These are phyloP conservation scores for Dryas drummondii DNA, from an alignment of 306 rosid genomes.

Conservation along the genomic window DNA sequence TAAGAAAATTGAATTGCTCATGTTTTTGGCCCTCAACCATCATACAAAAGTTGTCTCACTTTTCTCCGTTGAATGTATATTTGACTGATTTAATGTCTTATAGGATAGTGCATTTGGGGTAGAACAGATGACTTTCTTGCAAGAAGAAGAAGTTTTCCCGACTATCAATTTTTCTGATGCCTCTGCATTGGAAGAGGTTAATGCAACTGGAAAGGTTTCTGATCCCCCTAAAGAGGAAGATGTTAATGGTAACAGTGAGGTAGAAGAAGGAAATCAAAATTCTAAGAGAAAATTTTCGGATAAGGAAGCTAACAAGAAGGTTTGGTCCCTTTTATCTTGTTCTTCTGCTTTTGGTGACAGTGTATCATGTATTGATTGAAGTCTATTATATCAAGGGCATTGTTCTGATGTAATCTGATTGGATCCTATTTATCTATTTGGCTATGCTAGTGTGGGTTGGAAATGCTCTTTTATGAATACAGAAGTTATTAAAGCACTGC, in stretches of 20 bases:
- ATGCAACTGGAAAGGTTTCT: conserved; percentile 36
- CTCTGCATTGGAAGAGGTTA: conserved; percentile 44
- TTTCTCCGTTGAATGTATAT: conserved; percentile 3
- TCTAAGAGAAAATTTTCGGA: conserved; percentile 74
- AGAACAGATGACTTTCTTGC: conserved; percentile 82
- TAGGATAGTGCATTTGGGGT: conserved; percentile 55
- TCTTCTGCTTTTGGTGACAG: neutral
- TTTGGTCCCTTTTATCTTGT: conserved; percentile 14
- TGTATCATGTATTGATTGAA: conserved; percentile 14
- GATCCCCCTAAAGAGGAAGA: conserved; percentile 41
- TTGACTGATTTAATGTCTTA: conserved; percentile 29
- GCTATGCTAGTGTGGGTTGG: neutral
- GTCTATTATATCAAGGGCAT: neutral
- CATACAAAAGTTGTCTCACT: neutral
- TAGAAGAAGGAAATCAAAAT: conserved; percentile 34
- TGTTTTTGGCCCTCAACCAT: neutral
- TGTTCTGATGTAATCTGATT: conserved; percentile 6
- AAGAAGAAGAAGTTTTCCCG: conserved; percentile 83
- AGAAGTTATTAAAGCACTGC: neutral
- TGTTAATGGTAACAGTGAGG: conserved; percentile 27
- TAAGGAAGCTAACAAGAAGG: conserved; percentile 65
- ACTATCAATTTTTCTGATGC: conserved; percentile 40
- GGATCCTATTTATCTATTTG: neutral
- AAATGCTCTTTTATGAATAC: neutral
- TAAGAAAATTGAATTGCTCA: neutral